A percentile compares a stretch with the other conserved stretches of the same genome.
These are phyloP conservation scores for Fragaria vesca DNA, from an alignment of 306 rosid species.

Conservation along the genomic window DNA sequence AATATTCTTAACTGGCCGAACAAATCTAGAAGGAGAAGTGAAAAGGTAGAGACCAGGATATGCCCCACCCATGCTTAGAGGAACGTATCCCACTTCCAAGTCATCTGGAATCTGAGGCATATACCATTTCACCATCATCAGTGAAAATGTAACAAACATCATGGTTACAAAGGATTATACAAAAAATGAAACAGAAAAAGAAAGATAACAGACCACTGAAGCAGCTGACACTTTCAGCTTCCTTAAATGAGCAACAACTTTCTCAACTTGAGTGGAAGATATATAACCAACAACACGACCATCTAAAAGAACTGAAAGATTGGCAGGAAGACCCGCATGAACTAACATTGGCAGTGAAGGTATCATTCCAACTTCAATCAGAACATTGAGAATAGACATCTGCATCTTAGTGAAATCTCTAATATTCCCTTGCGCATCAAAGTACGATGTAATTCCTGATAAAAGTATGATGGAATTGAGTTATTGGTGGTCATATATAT, in stretches of 20 bases:
- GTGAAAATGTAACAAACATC: constrained; percentile 8
- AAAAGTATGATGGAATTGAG: constrained; percentile 12
- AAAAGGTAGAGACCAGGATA: constrained; percentile 87
- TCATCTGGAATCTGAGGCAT: constrained; percentile 75
- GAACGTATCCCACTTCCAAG: constrained; percentile 92
- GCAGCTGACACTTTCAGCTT: constrained; percentile 62
- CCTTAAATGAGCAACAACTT: constrained; percentile 76
- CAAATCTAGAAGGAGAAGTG: constrained; percentile 77
- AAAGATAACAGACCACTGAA: constrained; percentile 50
- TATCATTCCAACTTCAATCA: constrained; percentile 66
- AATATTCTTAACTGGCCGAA: constrained; percentile 85
- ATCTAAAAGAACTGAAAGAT: constrained; percentile 72
- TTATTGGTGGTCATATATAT: constrained; percentile 3
- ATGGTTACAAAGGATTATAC: no score
- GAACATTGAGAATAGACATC: constrained; percentile 43
- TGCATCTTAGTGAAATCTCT: constrained; percentile 59
- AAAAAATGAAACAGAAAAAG: constrained; percentile 10
- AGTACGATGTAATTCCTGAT: constrained; percentile 84
- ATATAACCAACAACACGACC: constrained; percentile 78
- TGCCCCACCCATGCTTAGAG: constrained; percentile 83
- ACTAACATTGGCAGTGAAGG: constrained; percentile 59
- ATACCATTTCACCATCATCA: constrained; percentile 20
- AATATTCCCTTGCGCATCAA: constrained; percentile 67
- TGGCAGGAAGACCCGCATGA: constrained; percentile 73
- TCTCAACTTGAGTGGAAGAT: constrained; percentile 68